phyloP scores from a whole-genome alignment of 805 yeast genomes.

The Schwanniomyces sp. region DNA sequence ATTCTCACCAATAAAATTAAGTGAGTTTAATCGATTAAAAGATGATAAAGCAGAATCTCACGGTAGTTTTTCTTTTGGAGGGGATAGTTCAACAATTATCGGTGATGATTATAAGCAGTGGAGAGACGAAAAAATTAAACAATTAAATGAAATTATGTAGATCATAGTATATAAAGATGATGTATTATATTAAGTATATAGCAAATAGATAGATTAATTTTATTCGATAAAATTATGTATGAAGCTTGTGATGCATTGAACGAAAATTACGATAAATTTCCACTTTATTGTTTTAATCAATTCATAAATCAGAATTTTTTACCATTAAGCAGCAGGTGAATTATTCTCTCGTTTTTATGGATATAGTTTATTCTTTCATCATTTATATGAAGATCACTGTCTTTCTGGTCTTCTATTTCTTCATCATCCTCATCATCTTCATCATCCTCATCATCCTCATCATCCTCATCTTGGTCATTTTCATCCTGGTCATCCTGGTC shows the following conservation, averaged over 20 bases:
- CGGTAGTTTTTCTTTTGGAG: constrained; percentile 19
- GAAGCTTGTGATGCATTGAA: too few species aligned
- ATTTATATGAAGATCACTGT: background rate
- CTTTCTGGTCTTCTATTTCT: background rate
- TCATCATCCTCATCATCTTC: constrained; percentile 43
- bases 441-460: constrained; percentile 36
- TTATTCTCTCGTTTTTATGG: background rate
- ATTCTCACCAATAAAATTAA: constrained; percentile 11
- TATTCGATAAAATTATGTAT: background rate
- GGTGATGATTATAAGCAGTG: constrained; percentile 42
- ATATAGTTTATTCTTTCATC: background rate
- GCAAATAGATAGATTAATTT: background rate
- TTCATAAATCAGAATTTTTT: background rate
- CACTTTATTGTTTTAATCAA: background rate
- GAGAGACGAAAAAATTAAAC: constrained; percentile 36
- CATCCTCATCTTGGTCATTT: constrained; percentile 32
- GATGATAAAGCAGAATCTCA: background rate
- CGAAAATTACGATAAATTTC: background rate
- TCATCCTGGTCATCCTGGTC: constrained; percentile 13
- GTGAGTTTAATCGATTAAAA: background rate
- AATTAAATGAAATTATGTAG: constrained; percentile 14
- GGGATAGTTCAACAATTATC: constrained; percentile 37
- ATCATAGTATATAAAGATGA: background rate
- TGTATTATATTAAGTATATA: constrained; percentile 1
- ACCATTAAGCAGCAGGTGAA: too few species aligned